Evolutionary conservation across 805 yeast species (phyloP), one percentile per base, ranked within the genome.

Genomic region (Monosporozyma yasuniensis): DNA sequence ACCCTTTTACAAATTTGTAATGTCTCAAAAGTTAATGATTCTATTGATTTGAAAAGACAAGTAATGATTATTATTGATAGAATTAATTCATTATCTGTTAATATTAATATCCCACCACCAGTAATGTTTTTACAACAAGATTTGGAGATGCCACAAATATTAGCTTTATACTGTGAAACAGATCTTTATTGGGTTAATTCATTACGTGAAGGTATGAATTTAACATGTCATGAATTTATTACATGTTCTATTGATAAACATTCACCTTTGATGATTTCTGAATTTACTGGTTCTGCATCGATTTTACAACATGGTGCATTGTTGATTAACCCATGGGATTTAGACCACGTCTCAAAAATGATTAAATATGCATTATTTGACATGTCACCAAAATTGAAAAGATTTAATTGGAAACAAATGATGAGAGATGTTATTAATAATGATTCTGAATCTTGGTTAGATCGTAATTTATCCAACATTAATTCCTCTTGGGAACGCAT

Each of bases 151-250:
- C 86, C 81, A 51, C 98, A 93, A 66, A 91, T 91, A 62, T 66
- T 93, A 50, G 97, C 96, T 0, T 70, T 93, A 44, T 76, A 86
- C 42, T 71, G 81, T 34, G 97, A 89, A 62, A 96, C 98, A 1
- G 95, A 87, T 56, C 73, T 80, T 0, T 93, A 91, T 61, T 81
- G 86, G 48, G 97, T 91, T 1, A 83, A 95, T 9, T 86, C 96
- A 1, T 77, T 91, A 75, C 81, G 99, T 62, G 99, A 93, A 66
- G 99, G 99, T 25, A 86, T 93, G 89, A 93, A 93, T 60, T 73
- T 93, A 61, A 89, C 98, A 0, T 91, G 97, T 58, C 99, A 93
- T 62, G 99, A 93, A 65, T 93, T 84, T 63, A 77, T 90, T 35
- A 84, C 82, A 47, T 87, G 95, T 19, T 78, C 91, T 1, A 67